Evolutionary conservation across 257 asterid species (phyloP), one percentile per base, ranked within the genome.

Genomic region (Petrea volubilis): DNA sequence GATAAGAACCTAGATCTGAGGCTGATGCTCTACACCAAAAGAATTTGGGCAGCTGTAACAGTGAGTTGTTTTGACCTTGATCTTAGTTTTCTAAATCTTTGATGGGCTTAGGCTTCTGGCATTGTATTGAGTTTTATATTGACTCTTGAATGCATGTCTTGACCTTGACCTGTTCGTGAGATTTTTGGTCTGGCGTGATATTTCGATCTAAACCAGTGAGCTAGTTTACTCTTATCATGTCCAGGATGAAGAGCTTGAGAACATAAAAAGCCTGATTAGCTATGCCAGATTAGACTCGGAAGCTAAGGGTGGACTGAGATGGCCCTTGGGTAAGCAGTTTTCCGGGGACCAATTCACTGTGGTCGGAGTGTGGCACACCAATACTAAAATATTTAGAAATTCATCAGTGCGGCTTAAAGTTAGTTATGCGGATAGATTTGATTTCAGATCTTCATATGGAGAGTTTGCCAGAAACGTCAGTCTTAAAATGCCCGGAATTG

Each of bases 391-490:
- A 43, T 82, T 66, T 33, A 64, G 53, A 61, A 80, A 70, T 71
- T 72, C 80, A 31, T 86, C 81, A 51, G 57, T 80, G 69, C 76
- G 77, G 77, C 59, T 86, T 50, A 74, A 72, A 75, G 70, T 77
- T 76, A 77, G 85, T 58, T 67, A 36, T 68, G 90, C 82, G 29
- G 88, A 87, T 66, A 78, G 92, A 50, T 87, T 80, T 77, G 83
- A 82, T 59, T 82, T 84, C 74, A 50, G 64, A 62, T 47, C 90
- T 41, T 82, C 85, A 9, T 9, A 38, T 17, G 88, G 82, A 73
- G 92, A 86, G 82, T 78, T 78, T 72, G 27, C 87, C 56, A 66
- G 72, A 34, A 87, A 86, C 72, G 84, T 78, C 66, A 40, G 10
- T 52, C 47, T 84, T 59, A 84, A 72, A 63, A 53, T 86, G 81